A percentile compares a stretch with the other conserved stretches of the same genome.
These are phyloP conservation scores for Arthroderma uncinatum DNA, from an alignment of 2,329 filamentous ascomycete genomes.

Conservation along the genomic window DNA sequence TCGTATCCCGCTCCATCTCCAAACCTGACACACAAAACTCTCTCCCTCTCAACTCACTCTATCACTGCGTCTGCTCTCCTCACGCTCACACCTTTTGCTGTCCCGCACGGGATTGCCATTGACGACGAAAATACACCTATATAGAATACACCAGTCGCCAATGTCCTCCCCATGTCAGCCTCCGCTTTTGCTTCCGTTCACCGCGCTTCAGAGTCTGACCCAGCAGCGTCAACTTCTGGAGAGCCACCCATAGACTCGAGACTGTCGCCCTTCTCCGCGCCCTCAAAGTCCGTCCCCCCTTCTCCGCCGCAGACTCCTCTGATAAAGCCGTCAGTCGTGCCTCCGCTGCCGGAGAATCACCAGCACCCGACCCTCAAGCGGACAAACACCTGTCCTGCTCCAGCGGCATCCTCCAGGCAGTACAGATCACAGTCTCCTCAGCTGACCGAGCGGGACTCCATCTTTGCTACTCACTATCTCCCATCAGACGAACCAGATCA, in stretches of 20 bases:
- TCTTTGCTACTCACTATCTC: constrained; percentile 52
- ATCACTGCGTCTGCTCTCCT: too few species aligned
- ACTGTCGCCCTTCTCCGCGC: constrained; percentile 26
- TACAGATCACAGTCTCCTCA: constrained; percentile 34
- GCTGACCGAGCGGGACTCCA: constrained; percentile 51
- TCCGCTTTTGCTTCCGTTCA: constrained; percentile 34
- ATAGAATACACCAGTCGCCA: constrained; percentile 25
- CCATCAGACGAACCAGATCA: constrained; percentile 28
- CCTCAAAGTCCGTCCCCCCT: constrained; percentile 23
- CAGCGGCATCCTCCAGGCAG: constrained; percentile 12
- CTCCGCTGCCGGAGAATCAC: constrained; percentile 5
- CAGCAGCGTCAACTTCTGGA: background rate
- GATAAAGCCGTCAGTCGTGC: constrained; percentile 21
- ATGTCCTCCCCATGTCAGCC: constrained; percentile 44
- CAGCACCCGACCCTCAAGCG: constrained; percentile 13
- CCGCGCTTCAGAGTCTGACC: constrained; percentile 16
- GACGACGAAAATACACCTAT: background rate
- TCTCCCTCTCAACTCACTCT: background rate
- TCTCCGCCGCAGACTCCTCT: constrained; percentile 25
- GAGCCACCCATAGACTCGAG: constrained; percentile 16
- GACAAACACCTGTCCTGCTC: constrained; percentile 14
- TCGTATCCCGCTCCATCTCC: background rate
- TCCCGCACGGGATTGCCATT: background rate
- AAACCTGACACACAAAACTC: too few species aligned
- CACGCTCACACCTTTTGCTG: background rate